Base-by-base conservation (phyloP, 2,329 filamentous ascomycete species). In the Chaetomium sp. region DNA sequence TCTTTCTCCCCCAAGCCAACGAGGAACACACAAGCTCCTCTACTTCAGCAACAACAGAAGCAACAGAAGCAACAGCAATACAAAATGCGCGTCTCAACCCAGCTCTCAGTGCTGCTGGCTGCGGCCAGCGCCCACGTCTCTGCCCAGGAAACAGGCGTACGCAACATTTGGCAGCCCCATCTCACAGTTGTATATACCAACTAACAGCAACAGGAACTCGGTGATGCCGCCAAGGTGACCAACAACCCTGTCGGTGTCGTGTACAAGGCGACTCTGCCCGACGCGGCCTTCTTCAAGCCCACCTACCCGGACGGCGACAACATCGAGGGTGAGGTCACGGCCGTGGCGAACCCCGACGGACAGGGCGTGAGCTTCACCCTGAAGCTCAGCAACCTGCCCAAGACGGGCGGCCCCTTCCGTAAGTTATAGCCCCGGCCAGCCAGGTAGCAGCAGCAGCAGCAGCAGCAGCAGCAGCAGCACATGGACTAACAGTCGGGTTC, bases 191-290 rank as follows among this genome's bases (percentile, higher is more conserved):
- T n/a, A 2, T 12, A 55, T 62, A 35, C 65, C 74, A 55, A 74
- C 69, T 45, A 56, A 25, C 10, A 3, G 8, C 13, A 62, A 62
- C 62, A 79, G 77, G 45, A 76, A 62, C 75, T 80, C 19, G 79
- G 78, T 60, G 79, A 86, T 70, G 87, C 88, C 53, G 75, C 79
- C 10, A 73, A 81, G 4, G 80, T 85, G 21, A 75, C 73, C 19
- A 78, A 83, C 76, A 91, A 91, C 77, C 84, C 87, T 1, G 65
- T 74, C 4, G 82, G 82, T 38, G 75, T 79, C 31, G 74, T 78
- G 35, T 90, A 86, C 76, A 76, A 80, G 61, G 89, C 86, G 21
- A 78, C 74, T 1, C 80, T 91, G 5, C 85, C 86, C 19, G 75
- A 82, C 2, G 73, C 81, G 29, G 75, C 80, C 4, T 84, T 84